These are phyloP conservation scores for Mycena latifolia DNA, from an alignment of 768 basidiomycete genomes.

Conservation along the genomic window DNA sequence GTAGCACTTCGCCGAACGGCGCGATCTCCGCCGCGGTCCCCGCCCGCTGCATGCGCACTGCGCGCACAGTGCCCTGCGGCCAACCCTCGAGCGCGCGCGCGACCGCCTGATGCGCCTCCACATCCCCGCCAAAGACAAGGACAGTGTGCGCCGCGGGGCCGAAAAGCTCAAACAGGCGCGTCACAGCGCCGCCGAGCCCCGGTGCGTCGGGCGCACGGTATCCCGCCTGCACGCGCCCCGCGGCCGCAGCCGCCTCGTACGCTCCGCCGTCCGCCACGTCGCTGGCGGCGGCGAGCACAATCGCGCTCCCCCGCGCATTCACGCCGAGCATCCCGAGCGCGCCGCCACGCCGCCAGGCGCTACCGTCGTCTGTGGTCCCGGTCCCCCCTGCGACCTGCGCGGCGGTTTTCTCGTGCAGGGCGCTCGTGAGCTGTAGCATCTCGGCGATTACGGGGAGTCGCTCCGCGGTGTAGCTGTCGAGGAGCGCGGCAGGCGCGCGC, in stretches of 20 bases:
- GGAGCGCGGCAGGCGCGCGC: background rate
- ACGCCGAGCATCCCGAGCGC: constrained; percentile 53
- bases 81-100: background rate
- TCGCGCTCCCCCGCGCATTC: constrained; percentile 57
- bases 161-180: constrained; percentile 45
- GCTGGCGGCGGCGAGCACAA: constrained; percentile 47
- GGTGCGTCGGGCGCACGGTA: constrained; percentile 52
- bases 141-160: constrained; percentile 42
- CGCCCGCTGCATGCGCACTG: background rate
- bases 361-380: too few species aligned
- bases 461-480: background rate
- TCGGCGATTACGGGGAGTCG: background rate
- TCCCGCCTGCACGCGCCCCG: constrained; percentile 28
- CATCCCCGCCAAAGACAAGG: constrained; percentile 41
- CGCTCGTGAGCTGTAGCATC: background rate
- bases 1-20: constrained; percentile 6
- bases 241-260: background rate
- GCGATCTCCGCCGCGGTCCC: background rate
- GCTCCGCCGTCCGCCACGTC: constrained; percentile 25
- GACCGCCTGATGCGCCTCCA: background rate
- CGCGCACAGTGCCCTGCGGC: background rate
- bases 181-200: constrained; percentile 29
- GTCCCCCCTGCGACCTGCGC: constrained; percentile 10
- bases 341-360: constrained; percentile 16
- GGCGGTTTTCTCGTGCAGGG: constrained; percentile 40